Conservation (phyloP, 2,329 filamentous ascomycete genomes). For the Aspergillus sp. region DNA sequence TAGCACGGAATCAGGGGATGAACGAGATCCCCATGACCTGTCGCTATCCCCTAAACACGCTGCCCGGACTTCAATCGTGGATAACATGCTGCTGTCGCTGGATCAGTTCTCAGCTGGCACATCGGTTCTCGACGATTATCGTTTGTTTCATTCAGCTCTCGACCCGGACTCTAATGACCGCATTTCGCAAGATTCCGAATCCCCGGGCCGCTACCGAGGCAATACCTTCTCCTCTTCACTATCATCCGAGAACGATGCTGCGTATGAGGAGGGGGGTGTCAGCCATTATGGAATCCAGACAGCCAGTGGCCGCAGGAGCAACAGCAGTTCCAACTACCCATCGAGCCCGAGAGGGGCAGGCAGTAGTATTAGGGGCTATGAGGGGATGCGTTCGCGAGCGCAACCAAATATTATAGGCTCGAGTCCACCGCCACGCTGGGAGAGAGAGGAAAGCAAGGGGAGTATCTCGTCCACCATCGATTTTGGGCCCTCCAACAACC, state of each 20-base stretch:
- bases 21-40: constrained; percentile 60
- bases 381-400: constrained; percentile 32
- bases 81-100: constrained; percentile 90
- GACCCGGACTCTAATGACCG: constrained; percentile 30
- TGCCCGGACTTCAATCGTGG: constrained; percentile 82
- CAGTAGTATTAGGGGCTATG: constrained; percentile 45
- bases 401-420: constrained; percentile 20
- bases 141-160: constrained; percentile 34
- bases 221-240: constrained; percentile 54
- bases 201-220: constrained; percentile 42
- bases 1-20: constrained; percentile 31
- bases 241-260: constrained; percentile 49
- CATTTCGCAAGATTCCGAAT: constrained; percentile 22
- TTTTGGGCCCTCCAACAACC: constrained; percentile 44
- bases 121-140: constrained; percentile 29
- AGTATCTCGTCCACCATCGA: constrained; percentile 74
- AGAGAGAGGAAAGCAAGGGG: constrained; percentile 60
- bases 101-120: constrained; percentile 60
- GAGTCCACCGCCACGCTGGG: constrained; percentile 22
- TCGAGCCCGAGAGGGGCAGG: constrained; percentile 54
- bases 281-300: constrained; percentile 36
- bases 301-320: constrained; percentile 58
- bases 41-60: constrained; percentile 68
- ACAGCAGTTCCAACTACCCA: constrained; percentile 68
- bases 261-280: constrained; percentile 25